Evolutionary conservation across 441 rosid genomes (phyloP).

Genomic region (Flueggea neowawraea): DNA sequence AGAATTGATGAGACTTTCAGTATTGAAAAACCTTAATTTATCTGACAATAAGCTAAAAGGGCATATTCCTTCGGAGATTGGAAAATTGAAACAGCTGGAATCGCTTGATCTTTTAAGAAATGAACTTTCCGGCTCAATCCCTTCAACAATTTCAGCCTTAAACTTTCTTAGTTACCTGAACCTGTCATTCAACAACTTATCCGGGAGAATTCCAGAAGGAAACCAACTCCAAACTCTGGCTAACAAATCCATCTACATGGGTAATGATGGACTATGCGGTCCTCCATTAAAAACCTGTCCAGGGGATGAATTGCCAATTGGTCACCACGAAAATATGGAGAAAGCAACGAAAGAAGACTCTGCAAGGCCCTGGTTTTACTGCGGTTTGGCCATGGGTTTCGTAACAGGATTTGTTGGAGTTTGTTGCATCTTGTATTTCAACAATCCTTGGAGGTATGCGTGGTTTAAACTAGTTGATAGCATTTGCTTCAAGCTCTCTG

Average conservation of each 20-base stretch:
- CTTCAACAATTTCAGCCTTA: conserved; percentile 4
- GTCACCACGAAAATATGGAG: not conserved
- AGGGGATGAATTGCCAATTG: not conserved
- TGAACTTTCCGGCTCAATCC: conserved; percentile 20
- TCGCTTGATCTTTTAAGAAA: conserved; percentile 29
- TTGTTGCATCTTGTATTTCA: not conserved
- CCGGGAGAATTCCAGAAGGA: conserved; percentile 20
- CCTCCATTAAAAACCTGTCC: conserved; percentile 15
- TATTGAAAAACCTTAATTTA: conserved; percentile 15
- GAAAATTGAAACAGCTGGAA: conserved; percentile 17
- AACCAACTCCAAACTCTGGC: conserved; percentile 22
- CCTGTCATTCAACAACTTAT: conserved; percentile 29
- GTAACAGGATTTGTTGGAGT: conserved; percentile 1
- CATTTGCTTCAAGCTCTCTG: not conserved
- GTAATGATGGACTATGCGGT: conserved; percentile 29
- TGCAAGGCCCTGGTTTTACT: not conserved
- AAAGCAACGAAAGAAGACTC: not conserved
- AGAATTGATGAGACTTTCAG: conserved; percentile 11
- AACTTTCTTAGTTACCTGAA: conserved; percentile 24
- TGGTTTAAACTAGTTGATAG: not conserved
- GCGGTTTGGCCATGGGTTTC: conserved; percentile 1
- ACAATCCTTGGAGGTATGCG: conserved; percentile 6
- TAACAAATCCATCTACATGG: conserved; percentile 27
- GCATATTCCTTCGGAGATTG: conserved; percentile 12
- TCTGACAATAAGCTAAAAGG: conserved; percentile 22